Evolutionary conservation across 345 rosid genomes (phyloP), one percentile per base, ranked within the genome.

Genomic region (Erysimum cheiranthoides): DNA sequence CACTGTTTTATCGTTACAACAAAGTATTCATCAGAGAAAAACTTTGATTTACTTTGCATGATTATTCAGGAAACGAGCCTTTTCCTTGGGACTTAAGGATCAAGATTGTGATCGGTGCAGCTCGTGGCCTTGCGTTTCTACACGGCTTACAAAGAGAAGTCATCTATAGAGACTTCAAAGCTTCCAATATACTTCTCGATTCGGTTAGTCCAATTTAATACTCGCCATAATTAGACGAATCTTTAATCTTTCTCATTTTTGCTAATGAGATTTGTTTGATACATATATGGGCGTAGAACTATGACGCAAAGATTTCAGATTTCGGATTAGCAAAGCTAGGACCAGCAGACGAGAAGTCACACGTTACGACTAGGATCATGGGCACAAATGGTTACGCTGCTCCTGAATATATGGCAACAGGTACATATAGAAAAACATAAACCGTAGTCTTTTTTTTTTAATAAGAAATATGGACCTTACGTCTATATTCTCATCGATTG

Each of bases 81-180:
- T 76, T 94, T 16, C 84, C 95, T 52, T 94, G 98, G 96, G 90
- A 92, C 16, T 71, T 84, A n/a, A 76, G 96, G 80, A 84, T 94
- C 49, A 87, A 85, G 80, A 90, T 90, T 73, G 87, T 85, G 30
- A 79, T 84, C 58, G 97, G 93, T 82, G 93, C 97, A 31, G 96
- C 96, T 61, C 86, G 83, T 50, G 97, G 93, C 58, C 85, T 94
- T 52, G 86, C 87, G 18, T 90, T 87, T 80, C 82, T 90, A 43
- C 98, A 94, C 74, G 61, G 85, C 45, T 89, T 86, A 13, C 89
- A 90, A 13, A 85, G 85, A 82, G 81, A 86, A 77, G 88, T 94
- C 84, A 92, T 92, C 68, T 86, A 90, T 76, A 80, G 93, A 73
- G 96, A 91, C 80, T 91, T 93, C 72, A 88, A 90, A 85, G 88